phyloP scores from a whole-genome alignment of 495 filamentous ascomycete genomes.

The Penicillium maclennaniae region DNA sequence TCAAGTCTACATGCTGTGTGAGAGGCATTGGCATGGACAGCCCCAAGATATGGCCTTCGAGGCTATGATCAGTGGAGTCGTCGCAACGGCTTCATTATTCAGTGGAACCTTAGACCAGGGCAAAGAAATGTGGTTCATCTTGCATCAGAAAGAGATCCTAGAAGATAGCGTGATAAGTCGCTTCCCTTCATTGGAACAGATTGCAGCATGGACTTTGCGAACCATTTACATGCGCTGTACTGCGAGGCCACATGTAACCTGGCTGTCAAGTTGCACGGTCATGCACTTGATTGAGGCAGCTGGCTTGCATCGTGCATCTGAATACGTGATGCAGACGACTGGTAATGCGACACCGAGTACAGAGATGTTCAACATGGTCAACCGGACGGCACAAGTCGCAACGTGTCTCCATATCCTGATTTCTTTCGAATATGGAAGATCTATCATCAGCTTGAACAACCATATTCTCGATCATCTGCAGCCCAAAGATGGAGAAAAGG shows the following conservation, averaged over 20 bases:
- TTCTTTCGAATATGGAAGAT: slow-evolving; percentile 42
- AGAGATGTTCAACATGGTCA: slow-evolving; percentile 17
- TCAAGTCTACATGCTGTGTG: slow-evolving; percentile 15
- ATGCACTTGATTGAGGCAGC: slow-evolving; percentile 45
- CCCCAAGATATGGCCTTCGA: slow-evolving; percentile 27
- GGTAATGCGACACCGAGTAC: slow-evolving; percentile 4
- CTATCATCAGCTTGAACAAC: slow-evolving; percentile 16
- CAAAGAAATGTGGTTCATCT: slow-evolving; percentile 26
- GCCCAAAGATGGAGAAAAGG: background rate
- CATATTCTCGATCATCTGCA: slow-evolving; percentile 1
- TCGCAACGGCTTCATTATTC: slow-evolving; percentile 34
- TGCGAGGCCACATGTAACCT: slow-evolving; percentile 37
- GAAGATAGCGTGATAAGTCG: slow-evolving; percentile 29
- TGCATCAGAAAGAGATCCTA: slow-evolving; percentile 32
- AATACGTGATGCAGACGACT: slow-evolving; percentile 12
- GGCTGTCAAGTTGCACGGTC: slow-evolving; percentile 38
- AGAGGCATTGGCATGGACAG: slow-evolving; percentile 26
- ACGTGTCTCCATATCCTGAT: slow-evolving; percentile 32
- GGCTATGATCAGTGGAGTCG: slow-evolving; percentile 30
- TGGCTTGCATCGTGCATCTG: slow-evolving; percentile 36
- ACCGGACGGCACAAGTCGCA: slow-evolving; percentile 30
- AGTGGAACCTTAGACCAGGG: slow-evolving; percentile 16
- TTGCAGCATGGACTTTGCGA: slow-evolving; percentile 40
- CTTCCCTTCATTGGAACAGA: slow-evolving; percentile 27
- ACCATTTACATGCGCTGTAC: slow-evolving; percentile 38